Conservation (phyloP, 2,329 filamentous ascomycete genomes). For the Pestalotiopsis fici region DNA sequence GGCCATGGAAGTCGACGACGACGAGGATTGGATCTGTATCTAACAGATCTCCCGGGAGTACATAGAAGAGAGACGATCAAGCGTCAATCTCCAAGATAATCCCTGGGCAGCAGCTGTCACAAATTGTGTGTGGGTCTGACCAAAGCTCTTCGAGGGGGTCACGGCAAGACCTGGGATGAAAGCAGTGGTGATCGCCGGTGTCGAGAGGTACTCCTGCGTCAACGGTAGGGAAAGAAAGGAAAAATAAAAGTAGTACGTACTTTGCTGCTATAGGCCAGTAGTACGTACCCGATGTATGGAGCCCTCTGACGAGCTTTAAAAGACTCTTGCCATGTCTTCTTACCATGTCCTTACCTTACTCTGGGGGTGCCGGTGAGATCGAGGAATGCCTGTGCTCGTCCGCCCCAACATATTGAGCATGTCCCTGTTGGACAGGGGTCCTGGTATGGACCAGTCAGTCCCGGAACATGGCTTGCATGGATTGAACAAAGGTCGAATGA, state of each 20-base stretch:
- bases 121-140: conserved; percentile 54
- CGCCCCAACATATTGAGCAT: conserved; percentile 25
- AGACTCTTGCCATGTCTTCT: conserved; percentile 10
- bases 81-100: conserved; percentile 51
- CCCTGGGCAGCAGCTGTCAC: conserved; percentile 54
- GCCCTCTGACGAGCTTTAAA: conserved; percentile 28
- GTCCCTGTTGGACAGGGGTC: conserved; percentile 21
- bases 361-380: conserved; percentile 36
- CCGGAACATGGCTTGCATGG: conserved; percentile 12
- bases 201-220: conserved; percentile 34
- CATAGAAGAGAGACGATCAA: conserved; percentile 48
- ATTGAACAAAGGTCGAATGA: conserved; percentile 22
- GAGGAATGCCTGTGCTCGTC: conserved; percentile 22
- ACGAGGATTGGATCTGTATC: conserved; percentile 41
- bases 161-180: conserved; percentile 42
- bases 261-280: too few species aligned
- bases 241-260: background rate
- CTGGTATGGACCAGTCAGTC: conserved; percentile 6
- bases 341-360: conserved; percentile 37
- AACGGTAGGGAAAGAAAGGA: conserved; percentile 30
- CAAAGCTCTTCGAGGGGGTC: conserved; percentile 20
- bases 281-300: conserved; percentile 27
- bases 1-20: conserved; percentile 36
- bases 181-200: conserved; percentile 35
- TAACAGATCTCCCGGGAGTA: conserved; percentile 50